phyloP scores from a whole-genome alignment of 2,329 filamentous ascomycete genomes.

The Apiospora rasikravindrae region DNA sequence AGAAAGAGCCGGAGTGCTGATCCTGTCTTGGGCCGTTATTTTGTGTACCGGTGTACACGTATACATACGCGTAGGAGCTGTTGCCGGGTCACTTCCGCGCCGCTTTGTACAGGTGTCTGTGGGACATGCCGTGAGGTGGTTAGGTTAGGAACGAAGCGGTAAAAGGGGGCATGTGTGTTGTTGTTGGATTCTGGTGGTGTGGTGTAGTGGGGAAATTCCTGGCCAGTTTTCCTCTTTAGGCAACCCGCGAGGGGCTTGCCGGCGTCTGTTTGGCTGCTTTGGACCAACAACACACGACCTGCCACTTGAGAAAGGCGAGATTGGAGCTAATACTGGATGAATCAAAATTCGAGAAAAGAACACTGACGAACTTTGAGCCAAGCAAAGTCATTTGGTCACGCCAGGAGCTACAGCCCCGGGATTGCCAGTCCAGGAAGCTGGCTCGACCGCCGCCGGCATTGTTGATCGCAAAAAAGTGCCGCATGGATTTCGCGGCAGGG shows the following conservation, averaged over 20 bases:
- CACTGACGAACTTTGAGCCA: neutral
- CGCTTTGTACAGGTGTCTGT: neutral
- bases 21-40: neutral
- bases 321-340: neutral
- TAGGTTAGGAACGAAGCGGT: neutral
- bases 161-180: neutral
- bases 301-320: neutral
- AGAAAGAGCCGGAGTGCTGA: neutral
- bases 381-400: neutral
- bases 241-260: conserved; percentile 13
- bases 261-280: conserved; percentile 5
- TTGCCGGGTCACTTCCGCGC: neutral
- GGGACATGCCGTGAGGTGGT: neutral
- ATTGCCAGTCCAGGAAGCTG: conserved; percentile 96
- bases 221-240: conserved; percentile 1
- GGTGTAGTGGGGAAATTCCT: neutral
- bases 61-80: no score
- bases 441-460: conserved; percentile 85
- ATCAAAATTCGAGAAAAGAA: neutral
- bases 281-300: neutral
- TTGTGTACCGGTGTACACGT: neutral
- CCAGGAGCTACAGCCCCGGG: conserved; percentile 88
- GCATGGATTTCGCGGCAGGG: neutral
- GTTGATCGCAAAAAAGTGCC: conserved; percentile 70
- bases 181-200: neutral